Conservation (phyloP, 495 filamentous ascomycete species). For the Neurospora hispaniola region DNA sequence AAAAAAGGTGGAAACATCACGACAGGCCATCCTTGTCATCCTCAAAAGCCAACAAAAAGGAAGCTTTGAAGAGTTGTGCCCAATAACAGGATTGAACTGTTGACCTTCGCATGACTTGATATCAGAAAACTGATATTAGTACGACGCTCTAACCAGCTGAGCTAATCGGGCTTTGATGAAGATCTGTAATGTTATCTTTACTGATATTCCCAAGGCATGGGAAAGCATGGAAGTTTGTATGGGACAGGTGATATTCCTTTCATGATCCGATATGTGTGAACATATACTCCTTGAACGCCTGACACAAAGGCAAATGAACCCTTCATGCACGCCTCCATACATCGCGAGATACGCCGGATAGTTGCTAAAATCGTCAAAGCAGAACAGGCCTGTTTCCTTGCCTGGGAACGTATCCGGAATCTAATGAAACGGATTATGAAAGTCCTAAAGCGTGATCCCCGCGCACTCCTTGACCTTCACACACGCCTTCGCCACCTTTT, state of each 20-base stretch:
- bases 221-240: not conserved
- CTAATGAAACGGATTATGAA: slow-evolving; percentile 45
- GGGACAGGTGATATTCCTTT: not conserved
- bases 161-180: not conserved
- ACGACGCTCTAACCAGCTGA: not conserved
- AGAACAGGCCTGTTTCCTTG: slow-evolving; percentile 40
- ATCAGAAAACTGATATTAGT: too few relatives aligned
- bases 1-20: not conserved
- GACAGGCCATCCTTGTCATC: not conserved
- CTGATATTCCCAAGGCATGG: not conserved
- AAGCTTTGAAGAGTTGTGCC: not conserved
- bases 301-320: not conserved
- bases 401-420: slow-evolving; percentile 46
- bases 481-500: slow-evolving; percentile 44
- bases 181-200: not conserved
- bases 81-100: slow-evolving; percentile 1
- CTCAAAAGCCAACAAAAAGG: not conserved
- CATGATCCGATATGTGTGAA: not conserved
- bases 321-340: not conserved
- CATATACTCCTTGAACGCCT: not conserved
- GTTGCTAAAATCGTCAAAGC: slow-evolving; percentile 40
- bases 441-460: slow-evolving; percentile 60
- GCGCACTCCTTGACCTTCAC: slow-evolving; percentile 47
- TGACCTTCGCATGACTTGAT: not conserved
- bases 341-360: slow-evolving; percentile 43